These are phyloP conservation scores for Patellifolia procumbens DNA, from an alignment of 179 eudicot genomes.

Conservation along the genomic window DNA sequence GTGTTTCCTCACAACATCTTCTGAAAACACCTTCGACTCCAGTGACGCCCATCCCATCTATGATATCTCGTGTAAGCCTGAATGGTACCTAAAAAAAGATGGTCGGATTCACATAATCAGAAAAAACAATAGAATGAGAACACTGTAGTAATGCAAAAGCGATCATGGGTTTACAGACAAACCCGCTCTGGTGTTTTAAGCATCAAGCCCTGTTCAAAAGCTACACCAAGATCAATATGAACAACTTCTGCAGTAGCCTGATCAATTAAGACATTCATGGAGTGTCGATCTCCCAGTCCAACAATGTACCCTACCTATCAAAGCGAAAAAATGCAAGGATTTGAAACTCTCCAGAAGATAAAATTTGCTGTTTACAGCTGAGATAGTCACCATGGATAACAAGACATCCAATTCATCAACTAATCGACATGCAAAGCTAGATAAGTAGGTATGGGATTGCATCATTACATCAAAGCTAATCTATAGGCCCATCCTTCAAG, in stretches of 20 bases:
- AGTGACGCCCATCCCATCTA: constrained; percentile 97
- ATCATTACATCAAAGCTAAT: background rate
- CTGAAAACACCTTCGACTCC: constrained; percentile 98
- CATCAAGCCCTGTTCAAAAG: constrained; percentile 99
- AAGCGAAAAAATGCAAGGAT: background rate
- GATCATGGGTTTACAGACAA: constrained; percentile 23
- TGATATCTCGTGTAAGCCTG: constrained; percentile 86
- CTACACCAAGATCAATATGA: constrained; percentile 97
- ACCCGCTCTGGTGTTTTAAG: constrained; percentile 99
- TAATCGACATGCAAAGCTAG: background rate
- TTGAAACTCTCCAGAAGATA: background rate
- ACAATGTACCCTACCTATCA: constrained; percentile 94
- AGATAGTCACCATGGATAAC: background rate
- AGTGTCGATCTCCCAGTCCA: constrained; percentile 97
- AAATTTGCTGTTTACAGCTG: background rate
- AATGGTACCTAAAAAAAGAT: constrained; percentile 76
- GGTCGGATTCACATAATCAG: background rate
- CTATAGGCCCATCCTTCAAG: background rate
- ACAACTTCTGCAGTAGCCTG: constrained; percentile 97
- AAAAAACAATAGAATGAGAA: background rate
- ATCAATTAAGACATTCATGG: constrained; percentile 89
- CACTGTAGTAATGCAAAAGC: background rate
- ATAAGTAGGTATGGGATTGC: background rate
- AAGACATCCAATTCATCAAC: background rate
- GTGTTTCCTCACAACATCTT: constrained; percentile 96